Percentiles rank a stretch among this genome's conserved stretches.
phyloP scores from a whole-genome alignment of 2,329 filamentous ascomycete species.

The Talaromyces sp. region DNA sequence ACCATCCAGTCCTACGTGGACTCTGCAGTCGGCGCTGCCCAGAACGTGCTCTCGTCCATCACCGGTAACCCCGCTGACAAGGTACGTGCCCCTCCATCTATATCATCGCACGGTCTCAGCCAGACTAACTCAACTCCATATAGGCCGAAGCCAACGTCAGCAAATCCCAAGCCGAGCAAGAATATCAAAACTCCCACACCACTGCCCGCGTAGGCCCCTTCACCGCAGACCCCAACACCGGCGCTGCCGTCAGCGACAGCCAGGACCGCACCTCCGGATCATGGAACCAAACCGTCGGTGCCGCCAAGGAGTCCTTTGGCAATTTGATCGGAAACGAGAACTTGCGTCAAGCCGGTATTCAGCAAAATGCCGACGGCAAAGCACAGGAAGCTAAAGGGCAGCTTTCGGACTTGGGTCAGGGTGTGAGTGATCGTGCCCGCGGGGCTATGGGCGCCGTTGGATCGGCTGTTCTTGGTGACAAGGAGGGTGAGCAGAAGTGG shows the following conservation, averaged over 20 bases:
- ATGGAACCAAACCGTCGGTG: slow-evolving; percentile 87
- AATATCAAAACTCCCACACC: slow-evolving; percentile 71
- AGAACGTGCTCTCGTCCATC: slow-evolving; percentile 66
- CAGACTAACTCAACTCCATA: background rate
- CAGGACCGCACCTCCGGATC: slow-evolving; percentile 66
- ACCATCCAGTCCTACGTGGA: slow-evolving; percentile 76
- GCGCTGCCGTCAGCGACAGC: slow-evolving; percentile 68
- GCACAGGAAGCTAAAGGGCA: slow-evolving; percentile 80
- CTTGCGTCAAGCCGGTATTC: slow-evolving; percentile 67
- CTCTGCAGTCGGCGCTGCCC: slow-evolving; percentile 66
- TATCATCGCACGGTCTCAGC: too few species aligned
- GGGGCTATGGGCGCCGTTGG: slow-evolving; percentile 69
- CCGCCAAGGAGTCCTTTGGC: slow-evolving; percentile 77
- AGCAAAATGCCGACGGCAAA: slow-evolving; percentile 78
- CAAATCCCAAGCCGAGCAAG: slow-evolving; percentile 61
- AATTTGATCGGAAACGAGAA: slow-evolving; percentile 69
- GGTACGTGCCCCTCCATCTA: slow-evolving; percentile 34
- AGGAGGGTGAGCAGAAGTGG: slow-evolving; percentile 60
- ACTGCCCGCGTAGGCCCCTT: slow-evolving; percentile 70
- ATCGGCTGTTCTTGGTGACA: slow-evolving; percentile 70
- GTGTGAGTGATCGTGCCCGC: slow-evolving; percentile 62
- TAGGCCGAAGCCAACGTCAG: slow-evolving; percentile 60
- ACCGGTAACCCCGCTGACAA: slow-evolving; percentile 70
- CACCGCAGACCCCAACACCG: slow-evolving; percentile 61
- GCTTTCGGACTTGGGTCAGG: slow-evolving; percentile 67